These are phyloP conservation scores for Amphichorda felina DNA, from an alignment of 2,329 filamentous ascomycete genomes.

Conservation along the genomic window DNA sequence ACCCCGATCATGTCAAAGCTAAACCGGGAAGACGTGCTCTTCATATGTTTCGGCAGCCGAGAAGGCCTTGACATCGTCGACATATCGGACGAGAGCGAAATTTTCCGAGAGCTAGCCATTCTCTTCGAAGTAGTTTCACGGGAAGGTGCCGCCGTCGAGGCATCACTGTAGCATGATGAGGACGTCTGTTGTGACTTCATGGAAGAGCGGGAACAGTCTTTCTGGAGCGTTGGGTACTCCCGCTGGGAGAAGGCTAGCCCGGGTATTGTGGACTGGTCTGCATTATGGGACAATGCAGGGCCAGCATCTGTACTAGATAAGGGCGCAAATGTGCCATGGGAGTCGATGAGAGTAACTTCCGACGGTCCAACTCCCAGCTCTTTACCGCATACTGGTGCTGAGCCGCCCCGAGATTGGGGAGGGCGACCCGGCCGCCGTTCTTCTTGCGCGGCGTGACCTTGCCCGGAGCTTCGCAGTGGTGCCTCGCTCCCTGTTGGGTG, in stretches of 20 bases:
- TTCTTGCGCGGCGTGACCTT: neutral
- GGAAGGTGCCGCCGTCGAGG: neutral
- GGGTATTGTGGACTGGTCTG: neutral
- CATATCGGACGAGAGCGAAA: slow-evolving; percentile 33
- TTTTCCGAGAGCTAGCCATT: slow-evolving; percentile 34
- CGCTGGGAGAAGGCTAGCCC: neutral
- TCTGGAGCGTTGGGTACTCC: neutral
- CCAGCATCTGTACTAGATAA: too few relatives aligned
- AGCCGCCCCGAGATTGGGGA: neutral
- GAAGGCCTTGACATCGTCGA: slow-evolving; percentile 33
- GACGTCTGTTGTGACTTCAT: slow-evolving; percentile 1
- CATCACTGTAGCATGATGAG: slow-evolving; percentile 1
- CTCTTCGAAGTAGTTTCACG: slow-evolving; percentile 10
- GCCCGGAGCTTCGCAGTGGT: too few relatives aligned
- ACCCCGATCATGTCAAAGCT: slow-evolving; percentile 71
- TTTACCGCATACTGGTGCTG: neutral
- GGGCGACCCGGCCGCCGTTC: neutral
- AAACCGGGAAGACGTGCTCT: slow-evolving; percentile 68
- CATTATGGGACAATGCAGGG: neutral
- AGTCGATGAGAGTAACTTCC: neutral
- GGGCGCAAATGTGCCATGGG: neutral
- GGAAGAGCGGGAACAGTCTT: neutral
- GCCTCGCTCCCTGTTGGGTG: too few relatives aligned
- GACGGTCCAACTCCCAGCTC: neutral
- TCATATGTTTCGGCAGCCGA: slow-evolving; percentile 51